Conservation (phyloP, 2,329 filamentous ascomycete genomes). For the Nemania diffusa region DNA sequence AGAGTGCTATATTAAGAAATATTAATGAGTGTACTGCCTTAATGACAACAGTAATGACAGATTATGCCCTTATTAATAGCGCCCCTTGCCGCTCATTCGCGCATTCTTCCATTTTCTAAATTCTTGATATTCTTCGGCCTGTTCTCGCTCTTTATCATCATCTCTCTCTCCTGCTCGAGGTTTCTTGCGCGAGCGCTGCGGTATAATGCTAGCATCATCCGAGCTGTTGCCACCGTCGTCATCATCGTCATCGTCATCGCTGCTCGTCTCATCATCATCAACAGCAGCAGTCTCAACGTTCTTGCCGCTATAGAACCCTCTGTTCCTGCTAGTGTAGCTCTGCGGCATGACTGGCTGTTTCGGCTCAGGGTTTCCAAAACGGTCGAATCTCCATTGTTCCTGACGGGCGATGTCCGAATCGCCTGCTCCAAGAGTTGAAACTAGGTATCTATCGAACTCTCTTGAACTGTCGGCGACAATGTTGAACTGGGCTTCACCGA, state of each 20-base stretch:
- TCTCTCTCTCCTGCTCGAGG: not conserved
- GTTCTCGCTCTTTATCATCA: not conserved
- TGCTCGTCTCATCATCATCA: conserved; percentile 5
- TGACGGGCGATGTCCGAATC: conserved; percentile 24
- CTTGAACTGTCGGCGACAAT: conserved; percentile 34
- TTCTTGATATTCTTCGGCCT: conserved; percentile 12
- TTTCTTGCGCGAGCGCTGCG: not conserved
- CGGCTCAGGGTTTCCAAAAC: conserved; percentile 1
- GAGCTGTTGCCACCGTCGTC: not conserved
- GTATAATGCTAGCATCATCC: not conserved
- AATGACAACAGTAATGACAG: not conserved
- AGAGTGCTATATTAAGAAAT: not conserved
- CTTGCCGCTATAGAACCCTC: not conserved
- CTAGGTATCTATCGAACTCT: conserved; percentile 33
- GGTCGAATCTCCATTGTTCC: conserved; percentile 27
- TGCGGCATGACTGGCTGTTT: not conserved
- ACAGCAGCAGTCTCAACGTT: not conserved
- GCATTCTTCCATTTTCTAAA: conserved; percentile 13
- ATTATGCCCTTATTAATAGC: not conserved
- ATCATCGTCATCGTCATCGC: not conserved
- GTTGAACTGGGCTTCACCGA: conserved; percentile 26
- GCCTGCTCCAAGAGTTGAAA: conserved; percentile 17
- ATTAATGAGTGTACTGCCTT: not conserved
- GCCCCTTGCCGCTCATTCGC: conserved; percentile 9
- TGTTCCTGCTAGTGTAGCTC: not conserved